Evolutionary conservation across 805 yeast genomes (phyloP).

Genomic region (Cyberlindnera japonica): DNA sequence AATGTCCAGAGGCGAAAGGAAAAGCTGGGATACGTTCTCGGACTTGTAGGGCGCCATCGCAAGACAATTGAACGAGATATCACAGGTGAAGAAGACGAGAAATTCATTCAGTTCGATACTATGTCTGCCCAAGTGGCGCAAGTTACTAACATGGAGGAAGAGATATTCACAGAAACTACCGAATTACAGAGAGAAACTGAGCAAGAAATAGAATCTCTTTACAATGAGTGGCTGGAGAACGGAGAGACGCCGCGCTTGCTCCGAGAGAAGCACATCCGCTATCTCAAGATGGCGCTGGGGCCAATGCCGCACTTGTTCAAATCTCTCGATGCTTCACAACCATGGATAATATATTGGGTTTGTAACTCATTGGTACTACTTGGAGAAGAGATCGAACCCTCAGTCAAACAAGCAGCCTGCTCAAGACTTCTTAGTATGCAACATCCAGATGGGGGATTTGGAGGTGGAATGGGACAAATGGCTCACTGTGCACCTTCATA

Average conservation of each 20-base stretch:
- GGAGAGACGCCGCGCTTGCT: conserved; percentile 18
- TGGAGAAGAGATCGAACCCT: conserved; percentile 29
- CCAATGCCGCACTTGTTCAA: conserved; percentile 23
- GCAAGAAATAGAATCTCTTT: conserved; percentile 29
- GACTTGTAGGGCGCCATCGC: conserved; percentile 5
- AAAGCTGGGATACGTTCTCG: conserved; percentile 2
- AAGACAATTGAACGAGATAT: conserved; percentile 5
- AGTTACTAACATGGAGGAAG: conserved; percentile 23
- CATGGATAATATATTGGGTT: conserved; percentile 90
- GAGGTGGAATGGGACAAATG: conserved; percentile 79
- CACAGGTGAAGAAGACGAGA: conserved; percentile 3
- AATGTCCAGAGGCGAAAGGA: conserved; percentile 5
- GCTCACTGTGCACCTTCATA: conserved; percentile 85
- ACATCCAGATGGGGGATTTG: conserved; percentile 59
- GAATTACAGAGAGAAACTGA: conserved; percentile 34
- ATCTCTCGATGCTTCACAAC: conserved; percentile 80
- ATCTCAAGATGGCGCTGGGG: conserved; percentile 19
- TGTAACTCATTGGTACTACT: conserved; percentile 49
- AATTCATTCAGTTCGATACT: conserved; percentile 12
- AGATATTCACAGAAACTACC: conserved; percentile 35
- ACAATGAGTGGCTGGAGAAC: conserved; percentile 25
- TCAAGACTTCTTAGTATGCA: conserved; percentile 31
- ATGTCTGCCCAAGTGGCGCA: conserved; percentile 17
- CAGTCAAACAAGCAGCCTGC: conserved; percentile 29
- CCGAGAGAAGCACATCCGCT: conserved; percentile 19